Base-by-base conservation (phyloP, 2,329 filamentous ascomycete genomes). In the Hypoxylon sp. region DNA sequence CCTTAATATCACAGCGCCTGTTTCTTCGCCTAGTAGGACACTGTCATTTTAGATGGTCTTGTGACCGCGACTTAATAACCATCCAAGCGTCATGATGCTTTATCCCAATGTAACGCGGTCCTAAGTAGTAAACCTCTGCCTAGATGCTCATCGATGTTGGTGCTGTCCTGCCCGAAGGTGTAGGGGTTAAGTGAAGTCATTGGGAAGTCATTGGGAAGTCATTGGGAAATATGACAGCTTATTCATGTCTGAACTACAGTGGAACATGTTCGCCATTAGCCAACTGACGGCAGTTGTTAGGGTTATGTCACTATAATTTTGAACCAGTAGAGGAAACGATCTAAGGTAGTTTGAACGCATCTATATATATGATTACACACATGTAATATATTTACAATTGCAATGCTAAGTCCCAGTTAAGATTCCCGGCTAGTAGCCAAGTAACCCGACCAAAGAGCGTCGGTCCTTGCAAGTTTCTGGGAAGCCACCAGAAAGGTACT, bases 401-500 rank as follows among this genome's bases (percentile, higher is more conserved):
- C 9, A 2, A 54, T 51, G 26, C 26, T n/a, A 40, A 30, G 24
- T 28, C 14, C 16, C n/a, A 16, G 22, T 16, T 20, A n/a, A 32
- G 20, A 26, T 44, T 18, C n/a, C 18, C 38, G 5, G 30, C 22
- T 52, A 20, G 24, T 30, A 20, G 40, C 14, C 14, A 45, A 11
- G n/a, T 57, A 28, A 26, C 68, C 68, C 8, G 61, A 62, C 70
- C 70, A 71, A 1, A 70, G 20, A 12, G 16, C 9, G 14, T 67
- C 55, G 30, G 67, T 44, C 7, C 36, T 50, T 4, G 65, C 69
- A 16, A 75, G 61, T 14, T 38, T 58, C 3, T 70, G 64, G 48
- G 70, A 72, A 20, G 57, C 58, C 1, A 40, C 64, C 2, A 74
- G 48, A 42, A 74, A 74, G 32, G 65, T 38, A 33, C 67, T 44